phyloP scores from a whole-genome alignment of 306 rosid genomes.

The Fragaria vesca region DNA sequence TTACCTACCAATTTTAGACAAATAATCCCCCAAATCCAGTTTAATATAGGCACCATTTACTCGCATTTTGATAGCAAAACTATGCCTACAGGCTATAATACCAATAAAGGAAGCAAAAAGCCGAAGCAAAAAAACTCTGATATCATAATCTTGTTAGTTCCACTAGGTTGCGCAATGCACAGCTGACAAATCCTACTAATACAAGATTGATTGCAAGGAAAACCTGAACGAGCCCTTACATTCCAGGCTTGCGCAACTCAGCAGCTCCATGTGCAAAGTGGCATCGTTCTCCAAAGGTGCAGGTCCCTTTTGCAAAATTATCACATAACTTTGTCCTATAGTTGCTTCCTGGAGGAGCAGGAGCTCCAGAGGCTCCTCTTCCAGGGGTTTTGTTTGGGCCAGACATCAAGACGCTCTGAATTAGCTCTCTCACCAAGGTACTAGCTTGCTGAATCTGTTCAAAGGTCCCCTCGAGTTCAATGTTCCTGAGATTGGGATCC shows the following conservation, averaged over 20 bases:
- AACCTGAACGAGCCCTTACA: slow-evolving; percentile 29
- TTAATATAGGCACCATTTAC: neutral
- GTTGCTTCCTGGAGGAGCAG: slow-evolving; percentile 55
- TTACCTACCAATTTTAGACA: slow-evolving; percentile 2
- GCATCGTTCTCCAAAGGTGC: slow-evolving; percentile 96
- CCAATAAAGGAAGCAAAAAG: slow-evolving; percentile 18
- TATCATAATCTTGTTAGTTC: slow-evolving; percentile 37
- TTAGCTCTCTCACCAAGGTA: slow-evolving; percentile 77
- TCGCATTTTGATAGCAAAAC: neutral
- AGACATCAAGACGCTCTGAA: slow-evolving; percentile 51
- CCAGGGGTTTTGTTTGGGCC: slow-evolving; percentile 58
- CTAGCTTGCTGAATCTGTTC: slow-evolving; percentile 91
- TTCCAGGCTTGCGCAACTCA: slow-evolving; percentile 67
- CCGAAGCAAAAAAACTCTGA: slow-evolving; percentile 25
- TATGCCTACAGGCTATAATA: slow-evolving; percentile 3
- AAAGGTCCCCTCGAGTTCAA: slow-evolving; percentile 91
- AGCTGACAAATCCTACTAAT: slow-evolving; percentile 30
- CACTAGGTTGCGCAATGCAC: slow-evolving; percentile 39
- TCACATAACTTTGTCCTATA: slow-evolving; percentile 89
- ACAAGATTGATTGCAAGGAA: slow-evolving; percentile 25
- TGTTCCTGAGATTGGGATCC: slow-evolving; percentile 72
- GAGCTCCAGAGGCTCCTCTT: slow-evolving; percentile 38
- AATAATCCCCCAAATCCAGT: neutral
- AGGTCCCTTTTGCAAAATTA: slow-evolving; percentile 81
- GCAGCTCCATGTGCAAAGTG: slow-evolving; percentile 91